Conservation (phyloP, 2,329 filamentous ascomycete genomes). For the Colletotrichum tabaci region DNA sequence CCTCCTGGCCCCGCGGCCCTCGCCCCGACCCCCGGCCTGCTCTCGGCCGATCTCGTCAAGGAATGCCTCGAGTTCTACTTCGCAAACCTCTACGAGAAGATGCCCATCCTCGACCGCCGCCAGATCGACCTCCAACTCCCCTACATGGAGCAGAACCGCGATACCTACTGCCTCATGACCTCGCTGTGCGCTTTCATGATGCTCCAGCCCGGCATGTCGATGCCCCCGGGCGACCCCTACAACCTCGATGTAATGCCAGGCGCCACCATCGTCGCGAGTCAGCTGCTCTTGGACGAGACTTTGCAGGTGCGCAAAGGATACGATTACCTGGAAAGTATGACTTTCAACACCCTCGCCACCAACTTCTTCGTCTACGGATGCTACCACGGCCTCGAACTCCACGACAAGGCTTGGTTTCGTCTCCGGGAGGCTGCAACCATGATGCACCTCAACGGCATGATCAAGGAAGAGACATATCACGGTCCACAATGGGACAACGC, state of each 20-base stretch:
- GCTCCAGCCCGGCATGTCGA: slow-evolving; percentile 77
- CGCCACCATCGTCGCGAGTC: slow-evolving; percentile 74
- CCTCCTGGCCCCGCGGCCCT: slow-evolving; percentile 63
- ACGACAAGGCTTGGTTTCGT: slow-evolving; percentile 85
- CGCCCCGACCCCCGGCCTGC: slow-evolving; percentile 71
- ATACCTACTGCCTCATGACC: slow-evolving; percentile 75
- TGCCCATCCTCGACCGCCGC: slow-evolving; percentile 74
- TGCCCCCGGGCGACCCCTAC: slow-evolving; percentile 70
- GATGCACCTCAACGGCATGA: slow-evolving; percentile 72
- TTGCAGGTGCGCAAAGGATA: slow-evolving; percentile 75
- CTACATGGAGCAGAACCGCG: slow-evolving; percentile 74
- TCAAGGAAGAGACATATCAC: slow-evolving; percentile 74
- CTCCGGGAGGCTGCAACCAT: slow-evolving; percentile 83
- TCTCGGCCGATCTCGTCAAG: slow-evolving; percentile 75
- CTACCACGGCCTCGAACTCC: slow-evolving; percentile 79
- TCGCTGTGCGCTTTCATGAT: slow-evolving; percentile 78
- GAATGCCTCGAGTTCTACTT: slow-evolving; percentile 79
- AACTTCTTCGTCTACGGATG: slow-evolving; percentile 85
- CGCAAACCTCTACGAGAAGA: slow-evolving; percentile 74
- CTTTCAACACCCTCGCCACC: slow-evolving; percentile 74
- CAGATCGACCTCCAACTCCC: slow-evolving; percentile 71
- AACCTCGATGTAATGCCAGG: slow-evolving; percentile 70
- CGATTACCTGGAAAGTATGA: slow-evolving; percentile 71
- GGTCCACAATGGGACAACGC: slow-evolving; percentile 64
- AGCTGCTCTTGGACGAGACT: slow-evolving; percentile 77